Evolutionary conservation across 371 early-diverging fungal species (phyloP).

Genomic region (Zychaea mexicana): DNA sequence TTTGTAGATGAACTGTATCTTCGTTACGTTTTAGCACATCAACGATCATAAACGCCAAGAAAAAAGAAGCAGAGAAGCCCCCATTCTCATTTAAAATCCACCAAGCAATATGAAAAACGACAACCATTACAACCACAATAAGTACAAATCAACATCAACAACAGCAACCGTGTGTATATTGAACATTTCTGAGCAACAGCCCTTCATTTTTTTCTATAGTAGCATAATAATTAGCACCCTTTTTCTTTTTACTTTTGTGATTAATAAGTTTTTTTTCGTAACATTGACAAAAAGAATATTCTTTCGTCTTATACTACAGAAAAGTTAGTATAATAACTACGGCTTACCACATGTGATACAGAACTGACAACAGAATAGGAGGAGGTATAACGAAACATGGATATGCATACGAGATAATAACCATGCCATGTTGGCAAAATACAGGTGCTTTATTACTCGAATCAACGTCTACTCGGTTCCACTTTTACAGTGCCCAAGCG

Average conservation of each 20-base stretch:
- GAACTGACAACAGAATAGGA: no score
- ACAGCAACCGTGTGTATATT: neutral
- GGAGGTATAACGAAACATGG: no score
- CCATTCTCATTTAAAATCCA: neutral
- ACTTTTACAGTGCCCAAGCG: no score
- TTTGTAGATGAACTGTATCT: conserved; percentile 68
- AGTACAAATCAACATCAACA: no score
- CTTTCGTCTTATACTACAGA: neutral
- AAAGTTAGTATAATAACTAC: no score
- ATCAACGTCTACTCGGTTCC: no score
- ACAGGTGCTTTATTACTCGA: no score
- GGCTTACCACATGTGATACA: no score
- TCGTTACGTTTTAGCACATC: conserved; percentile 51
- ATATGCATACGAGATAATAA: no score
- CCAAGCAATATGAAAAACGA: neutral
- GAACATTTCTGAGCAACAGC: neutral
- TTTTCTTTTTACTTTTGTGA: neutral
- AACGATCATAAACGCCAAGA: conserved; percentile 6
- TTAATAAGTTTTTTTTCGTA: neutral
- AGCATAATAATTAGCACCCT: neutral
- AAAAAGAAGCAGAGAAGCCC: neutral
- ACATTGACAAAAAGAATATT: no score
- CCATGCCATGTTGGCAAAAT: no score
- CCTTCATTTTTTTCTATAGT: neutral
- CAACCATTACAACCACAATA: no score